A percentile compares a stretch with the other conserved stretches of the same genome.
Evolutionary conservation across 139 green algal genomes (phyloP).

Genomic region (Tetratostichococcus sp.): DNA sequence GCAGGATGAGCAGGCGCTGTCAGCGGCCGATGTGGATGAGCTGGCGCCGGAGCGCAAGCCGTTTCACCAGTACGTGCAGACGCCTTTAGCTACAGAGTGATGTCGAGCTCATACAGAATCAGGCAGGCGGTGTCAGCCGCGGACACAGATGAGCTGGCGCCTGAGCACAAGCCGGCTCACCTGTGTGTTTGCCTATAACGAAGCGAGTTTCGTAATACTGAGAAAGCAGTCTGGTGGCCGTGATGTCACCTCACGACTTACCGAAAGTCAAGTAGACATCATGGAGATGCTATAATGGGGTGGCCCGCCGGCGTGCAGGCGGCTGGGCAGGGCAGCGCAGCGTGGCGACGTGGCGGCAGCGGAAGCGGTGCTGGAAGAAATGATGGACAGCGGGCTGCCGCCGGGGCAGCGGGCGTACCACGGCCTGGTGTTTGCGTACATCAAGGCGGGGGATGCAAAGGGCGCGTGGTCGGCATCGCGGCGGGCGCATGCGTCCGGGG

Average conservation of each 20-base stretch:
- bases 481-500: slow-evolving; percentile 1
- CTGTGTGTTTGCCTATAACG: too few species aligned
- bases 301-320: background rate
- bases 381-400: slow-evolving; percentile 12
- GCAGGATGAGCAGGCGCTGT: background rate
- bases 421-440: slow-evolving; percentile 29
- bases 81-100: too few species aligned
- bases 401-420: slow-evolving; percentile 37
- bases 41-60: background rate
- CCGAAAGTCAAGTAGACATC: too few species aligned
- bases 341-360: slow-evolving; percentile 8
- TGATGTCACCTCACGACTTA: too few species aligned
- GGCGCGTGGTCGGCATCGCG: slow-evolving; percentile 23
- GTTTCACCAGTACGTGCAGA: background rate
- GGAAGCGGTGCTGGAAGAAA: slow-evolving; percentile 24
- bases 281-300: too few species aligned
- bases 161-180: too few species aligned
- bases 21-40: background rate
- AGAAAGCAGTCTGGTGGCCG: too few species aligned
- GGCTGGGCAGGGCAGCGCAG: slow-evolving; percentile 10
- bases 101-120: too few species aligned
- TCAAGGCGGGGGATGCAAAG: background rate
- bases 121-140: too few species aligned
- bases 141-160: too few species aligned
- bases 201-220: too few species aligned